These are phyloP conservation scores for Colletotrichum eleusines DNA, from an alignment of 2,329 filamentous ascomycete species.

Conservation along the genomic window DNA sequence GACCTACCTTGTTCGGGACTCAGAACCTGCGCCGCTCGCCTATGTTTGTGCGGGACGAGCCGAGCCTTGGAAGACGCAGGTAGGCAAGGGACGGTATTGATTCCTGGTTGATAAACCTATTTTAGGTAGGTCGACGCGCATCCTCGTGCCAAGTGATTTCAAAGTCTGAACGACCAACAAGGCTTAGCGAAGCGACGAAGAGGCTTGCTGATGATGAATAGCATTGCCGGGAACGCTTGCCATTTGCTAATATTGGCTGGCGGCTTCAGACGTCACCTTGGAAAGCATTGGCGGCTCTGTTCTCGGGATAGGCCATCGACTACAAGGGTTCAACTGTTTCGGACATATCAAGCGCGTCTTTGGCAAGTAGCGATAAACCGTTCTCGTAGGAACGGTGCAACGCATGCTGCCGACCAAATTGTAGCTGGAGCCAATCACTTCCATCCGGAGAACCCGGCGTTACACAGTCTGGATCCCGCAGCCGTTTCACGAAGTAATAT, in stretches of 20 bases:
- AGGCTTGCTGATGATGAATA: slow-evolving; percentile 64
- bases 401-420: no score
- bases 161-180: no score
- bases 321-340: slow-evolving; percentile 1
- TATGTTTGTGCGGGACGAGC: slow-evolving; percentile 14
- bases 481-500: neutral
- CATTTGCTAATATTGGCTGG: slow-evolving; percentile 57
- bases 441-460: neutral
- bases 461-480: neutral
- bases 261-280: neutral
- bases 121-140: slow-evolving; percentile 1
- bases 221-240: slow-evolving; percentile 56
- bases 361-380: neutral
- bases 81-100: slow-evolving; percentile 3
- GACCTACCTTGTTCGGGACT: slow-evolving; percentile 3
- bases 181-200: no score
- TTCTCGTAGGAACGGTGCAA: no score
- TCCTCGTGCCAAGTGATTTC: neutral
- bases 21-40: slow-evolving; percentile 3
- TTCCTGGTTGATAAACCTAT: slow-evolving; percentile 1
- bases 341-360: neutral
- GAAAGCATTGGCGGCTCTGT: slow-evolving; percentile 4
- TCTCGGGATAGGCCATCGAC: slow-evolving; percentile 8
- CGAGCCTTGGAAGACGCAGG: slow-evolving; percentile 2
- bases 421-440: no score